A percentile compares a stretch with the other conserved stretches of the same genome.
phyloP scores from a whole-genome alignment of 1,284 basidiomycete genomes.

The Sporisorium sorghi region DNA sequence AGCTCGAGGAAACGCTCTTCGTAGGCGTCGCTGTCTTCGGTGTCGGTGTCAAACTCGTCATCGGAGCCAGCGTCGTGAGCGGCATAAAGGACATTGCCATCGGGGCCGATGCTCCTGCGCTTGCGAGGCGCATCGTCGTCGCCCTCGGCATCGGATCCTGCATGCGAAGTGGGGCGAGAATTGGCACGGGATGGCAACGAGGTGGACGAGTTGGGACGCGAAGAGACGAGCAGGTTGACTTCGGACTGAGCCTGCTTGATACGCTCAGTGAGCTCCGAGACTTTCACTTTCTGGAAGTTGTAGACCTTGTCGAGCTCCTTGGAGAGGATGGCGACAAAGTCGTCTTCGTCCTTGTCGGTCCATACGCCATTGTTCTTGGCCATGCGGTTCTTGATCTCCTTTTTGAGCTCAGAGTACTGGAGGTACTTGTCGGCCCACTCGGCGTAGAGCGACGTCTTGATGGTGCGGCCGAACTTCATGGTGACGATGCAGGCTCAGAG shows the following conservation, averaged over 20 bases:
- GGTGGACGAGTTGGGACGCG: slow-evolving; percentile 53
- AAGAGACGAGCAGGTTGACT: slow-evolving; percentile 66
- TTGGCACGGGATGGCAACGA: slow-evolving; percentile 53
- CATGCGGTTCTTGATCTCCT: slow-evolving; percentile 68
- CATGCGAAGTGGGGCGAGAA: slow-evolving; percentile 30
- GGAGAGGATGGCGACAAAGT: slow-evolving; percentile 74
- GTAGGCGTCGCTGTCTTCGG: slow-evolving; percentile 78
- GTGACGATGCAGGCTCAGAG: background rate
- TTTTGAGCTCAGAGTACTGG: slow-evolving; percentile 69
- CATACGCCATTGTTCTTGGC: slow-evolving; percentile 65
- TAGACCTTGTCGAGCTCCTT: slow-evolving; percentile 94
- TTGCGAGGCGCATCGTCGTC: slow-evolving; percentile 25
- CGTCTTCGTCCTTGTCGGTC: slow-evolving; percentile 69
- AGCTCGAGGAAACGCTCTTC: slow-evolving; percentile 89
- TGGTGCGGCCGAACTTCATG: slow-evolving; percentile 69
- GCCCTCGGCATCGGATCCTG: slow-evolving; percentile 40
- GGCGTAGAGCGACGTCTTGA: slow-evolving; percentile 68
- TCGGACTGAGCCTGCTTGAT: slow-evolving; percentile 68
- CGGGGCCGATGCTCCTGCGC: slow-evolving; percentile 62
- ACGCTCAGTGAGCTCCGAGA: slow-evolving; percentile 64
- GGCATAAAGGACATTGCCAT: slow-evolving; percentile 72
- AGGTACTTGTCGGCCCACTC: slow-evolving; percentile 69
- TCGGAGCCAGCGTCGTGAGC: slow-evolving; percentile 73
- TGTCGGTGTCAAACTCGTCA: slow-evolving; percentile 74
- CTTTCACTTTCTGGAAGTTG: slow-evolving; percentile 90